Conservation (phyloP, 1,284 basidiomycete genomes). For the Thelephora terrestris region DNA sequence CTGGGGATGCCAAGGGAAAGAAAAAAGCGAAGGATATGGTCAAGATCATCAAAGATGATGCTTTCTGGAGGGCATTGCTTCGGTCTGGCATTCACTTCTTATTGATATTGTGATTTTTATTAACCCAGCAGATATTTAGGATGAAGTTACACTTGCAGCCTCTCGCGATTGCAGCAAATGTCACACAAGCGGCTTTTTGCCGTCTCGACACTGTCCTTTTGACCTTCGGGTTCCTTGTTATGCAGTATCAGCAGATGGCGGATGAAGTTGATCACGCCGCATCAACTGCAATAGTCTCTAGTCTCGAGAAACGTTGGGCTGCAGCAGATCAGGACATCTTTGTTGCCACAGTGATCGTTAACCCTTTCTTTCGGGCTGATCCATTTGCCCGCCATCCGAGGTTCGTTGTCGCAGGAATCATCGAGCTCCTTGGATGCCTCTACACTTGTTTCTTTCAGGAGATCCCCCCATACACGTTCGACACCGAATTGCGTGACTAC, state of each 20-base stretch:
- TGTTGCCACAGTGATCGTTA: slow-evolving; percentile 20
- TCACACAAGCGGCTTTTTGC: slow-evolving; percentile 13
- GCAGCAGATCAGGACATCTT: slow-evolving; percentile 27
- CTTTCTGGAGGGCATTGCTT: slow-evolving; percentile 9
- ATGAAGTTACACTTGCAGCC: slow-evolving; percentile 18
- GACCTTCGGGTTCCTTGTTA: slow-evolving; percentile 10
- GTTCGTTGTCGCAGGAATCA: background rate
- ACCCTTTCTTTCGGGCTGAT: background rate
- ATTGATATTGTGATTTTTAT: background rate
- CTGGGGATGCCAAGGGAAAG: background rate
- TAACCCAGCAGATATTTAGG: slow-evolving; percentile 8
- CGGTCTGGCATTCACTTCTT: background rate
- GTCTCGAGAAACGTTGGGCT: slow-evolving; percentile 22
- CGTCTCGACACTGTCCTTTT: slow-evolving; percentile 17
- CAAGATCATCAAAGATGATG: slow-evolving; percentile 1
- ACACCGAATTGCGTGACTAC: background rate
- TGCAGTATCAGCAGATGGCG: slow-evolving; percentile 2
- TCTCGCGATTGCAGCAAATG: slow-evolving; percentile 19
- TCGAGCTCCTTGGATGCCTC: background rate
- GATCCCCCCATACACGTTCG: background rate
- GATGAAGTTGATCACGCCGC: background rate
- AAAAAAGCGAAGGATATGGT: background rate
- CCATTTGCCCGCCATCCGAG: background rate
- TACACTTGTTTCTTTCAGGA: background rate
- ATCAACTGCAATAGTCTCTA: slow-evolving; percentile 11